Evolutionary conservation across 2,329 filamentous ascomycete species (phyloP).

Genomic region (Clonostachys byssicola): DNA sequence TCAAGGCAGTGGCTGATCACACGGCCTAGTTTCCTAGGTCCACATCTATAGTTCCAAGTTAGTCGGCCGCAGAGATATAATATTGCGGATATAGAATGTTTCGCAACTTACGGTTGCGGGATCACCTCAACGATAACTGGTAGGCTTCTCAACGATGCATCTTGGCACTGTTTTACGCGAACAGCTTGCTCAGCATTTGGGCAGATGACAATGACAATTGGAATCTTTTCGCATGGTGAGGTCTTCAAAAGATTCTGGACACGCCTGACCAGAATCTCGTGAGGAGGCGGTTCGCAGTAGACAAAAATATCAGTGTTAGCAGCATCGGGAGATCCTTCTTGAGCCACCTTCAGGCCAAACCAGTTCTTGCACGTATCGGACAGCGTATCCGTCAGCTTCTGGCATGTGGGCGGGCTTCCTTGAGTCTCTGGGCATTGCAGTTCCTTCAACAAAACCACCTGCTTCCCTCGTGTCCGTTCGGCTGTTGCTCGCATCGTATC

Average conservation of each 20-base stretch:
- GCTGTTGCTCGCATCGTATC: slow-evolving; percentile 5
- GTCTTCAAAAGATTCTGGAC: too few relatives aligned
- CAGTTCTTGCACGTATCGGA: slow-evolving; percentile 20
- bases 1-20: slow-evolving; percentile 15
- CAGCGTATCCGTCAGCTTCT: slow-evolving; percentile 19
- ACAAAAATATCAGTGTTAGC: slow-evolving; percentile 13
- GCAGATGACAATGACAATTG: slow-evolving; percentile 17
- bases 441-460: too few relatives aligned
- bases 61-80: too few relatives aligned
- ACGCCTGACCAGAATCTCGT: slow-evolving; percentile 1
- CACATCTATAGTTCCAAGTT: slow-evolving; percentile 7
- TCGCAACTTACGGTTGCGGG: slow-evolving; percentile 18
- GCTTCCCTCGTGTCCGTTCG: slow-evolving; percentile 4
- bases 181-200: slow-evolving; percentile 17
- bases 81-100: too few relatives aligned
- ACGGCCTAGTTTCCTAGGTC: slow-evolving; percentile 20
- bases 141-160: too few relatives aligned
- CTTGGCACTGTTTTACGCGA: too few relatives aligned
- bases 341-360: slow-evolving; percentile 23
- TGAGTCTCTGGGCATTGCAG: too few relatives aligned
- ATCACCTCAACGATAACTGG: slow-evolving; percentile 18
- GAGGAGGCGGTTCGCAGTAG: slow-evolving; percentile 17
- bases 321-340: slow-evolving; percentile 2
- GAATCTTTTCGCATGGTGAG: slow-evolving; percentile 5
- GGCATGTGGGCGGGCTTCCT: slow-evolving; percentile 5